A percentile compares a stretch with the other conserved stretches of the same genome.
phyloP scores from a whole-genome alignment of 768 basidiomycete species.

The Pisolithus sp. region DNA sequence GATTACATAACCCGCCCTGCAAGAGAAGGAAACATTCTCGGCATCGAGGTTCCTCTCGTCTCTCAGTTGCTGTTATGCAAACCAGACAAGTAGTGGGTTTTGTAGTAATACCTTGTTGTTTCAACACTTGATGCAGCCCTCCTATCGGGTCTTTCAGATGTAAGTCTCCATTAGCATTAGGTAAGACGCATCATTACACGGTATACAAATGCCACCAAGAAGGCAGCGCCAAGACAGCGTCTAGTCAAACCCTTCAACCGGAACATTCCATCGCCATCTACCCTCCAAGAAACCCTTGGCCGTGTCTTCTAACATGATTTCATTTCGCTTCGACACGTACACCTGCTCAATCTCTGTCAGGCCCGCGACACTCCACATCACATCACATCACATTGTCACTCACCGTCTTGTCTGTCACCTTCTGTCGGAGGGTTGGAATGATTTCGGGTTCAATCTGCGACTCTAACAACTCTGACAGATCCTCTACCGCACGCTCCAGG shows the following conservation, averaged over 20 bases:
- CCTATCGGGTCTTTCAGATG: too few species aligned
- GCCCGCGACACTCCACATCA: neutral
- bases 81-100: too few species aligned
- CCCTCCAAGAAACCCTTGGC: constrained; percentile 84
- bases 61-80: too few species aligned
- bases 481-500: constrained; percentile 91
- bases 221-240: constrained; percentile 6
- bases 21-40: too few species aligned
- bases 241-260: constrained; percentile 64
- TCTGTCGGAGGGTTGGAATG: constrained; percentile 77
- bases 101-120: too few species aligned
- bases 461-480: constrained; percentile 88
- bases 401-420: constrained; percentile 94
- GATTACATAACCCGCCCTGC: too few species aligned
- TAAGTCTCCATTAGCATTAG: too few species aligned
- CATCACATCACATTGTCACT: constrained; percentile 16
- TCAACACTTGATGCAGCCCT: too few species aligned
- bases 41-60: too few species aligned
- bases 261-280: constrained; percentile 75
- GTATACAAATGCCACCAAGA: neutral
- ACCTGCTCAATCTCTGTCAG: constrained; percentile 36
- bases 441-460: constrained; percentile 82
- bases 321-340: constrained; percentile 95
- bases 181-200: neutral
- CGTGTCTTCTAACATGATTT: constrained; percentile 93